Conservation (phyloP, 352 stramenopile species). For the Phytophthora pini region DNA sequence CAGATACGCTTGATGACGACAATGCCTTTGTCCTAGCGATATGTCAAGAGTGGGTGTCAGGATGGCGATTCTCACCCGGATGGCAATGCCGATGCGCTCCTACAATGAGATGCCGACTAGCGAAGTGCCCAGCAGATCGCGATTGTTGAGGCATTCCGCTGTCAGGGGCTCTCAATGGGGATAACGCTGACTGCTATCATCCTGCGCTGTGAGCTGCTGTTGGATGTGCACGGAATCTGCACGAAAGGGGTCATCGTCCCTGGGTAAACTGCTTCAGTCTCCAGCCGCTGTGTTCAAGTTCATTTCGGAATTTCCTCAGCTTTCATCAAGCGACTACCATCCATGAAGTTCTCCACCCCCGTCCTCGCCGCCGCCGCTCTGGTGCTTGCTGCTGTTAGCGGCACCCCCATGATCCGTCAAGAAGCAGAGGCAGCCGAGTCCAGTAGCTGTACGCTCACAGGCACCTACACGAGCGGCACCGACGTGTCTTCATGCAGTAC, state of each 20-base stretch:
- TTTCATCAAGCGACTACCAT: conserved; percentile 7
- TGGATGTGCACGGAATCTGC: conserved; percentile 13
- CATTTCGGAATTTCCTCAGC: conserved; percentile 29
- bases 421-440: conserved; percentile 17
- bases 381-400: conserved; percentile 10
- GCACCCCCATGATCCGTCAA: conserved; percentile 29
- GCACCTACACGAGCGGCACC: conserved; percentile 38
- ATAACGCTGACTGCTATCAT: conserved; percentile 5
- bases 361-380: conserved; percentile 7
- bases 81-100: conserved; percentile 22
- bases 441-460: conserved; percentile 37
- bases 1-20: neutral
- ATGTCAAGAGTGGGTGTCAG: conserved; percentile 7
- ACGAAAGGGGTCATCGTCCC: neutral
- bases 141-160: conserved; percentile 22
- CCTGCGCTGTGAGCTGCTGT: conserved; percentile 3
- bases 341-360: conserved; percentile 28
- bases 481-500: conserved; percentile 32
- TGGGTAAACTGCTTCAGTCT: neutral
- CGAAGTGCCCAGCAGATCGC: conserved; percentile 14
- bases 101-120: conserved; percentile 2
- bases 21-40: conserved; percentile 1
- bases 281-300: conserved; percentile 6
- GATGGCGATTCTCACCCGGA: conserved; percentile 1
- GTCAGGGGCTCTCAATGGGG: conserved; percentile 5